Base-by-base conservation (phyloP, 768 basidiomycete species). In the Lentinula edodes region DNA sequence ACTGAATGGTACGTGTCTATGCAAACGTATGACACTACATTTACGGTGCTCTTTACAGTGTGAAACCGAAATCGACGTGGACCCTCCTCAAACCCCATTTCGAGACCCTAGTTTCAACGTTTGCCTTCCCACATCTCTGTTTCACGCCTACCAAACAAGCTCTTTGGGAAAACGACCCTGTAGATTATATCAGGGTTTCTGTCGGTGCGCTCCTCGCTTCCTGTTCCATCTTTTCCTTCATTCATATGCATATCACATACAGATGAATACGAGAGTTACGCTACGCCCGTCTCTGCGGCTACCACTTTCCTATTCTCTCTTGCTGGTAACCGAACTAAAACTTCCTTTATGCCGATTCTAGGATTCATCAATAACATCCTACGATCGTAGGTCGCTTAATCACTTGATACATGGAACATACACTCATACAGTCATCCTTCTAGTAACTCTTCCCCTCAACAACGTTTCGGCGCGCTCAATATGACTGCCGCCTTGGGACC, bases 51-150 rank as follows among this genome's bases (percentile, higher is more conserved):
- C 6, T 56, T 48, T 5, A 9, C 20, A 95, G 93, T 66, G 85
- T 96, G 66, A 95, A 95, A 75, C 94, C 94, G 13, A 93, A 92
- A 69, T 83, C 91, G n/a, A 96, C 92, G 5, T 95, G 93, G 93
- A 75, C 79, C 3, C 80, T 91, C 41, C 82, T 96, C 69, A 94
- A 94, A 72, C 93, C 93, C 20, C 93, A 93, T 67, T 84, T 90
- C 41, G 80, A 90, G 69, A 84, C 75, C 2, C 82, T 95, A 5
- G 83, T 95, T n/a, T 85, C 88, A 8, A 80, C 78, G 41, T 93
- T 94, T 66, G 86, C 90, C 18, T 95, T 94, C 80, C 92, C 94
- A 35, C 89, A 91, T 68, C 81, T 96, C 32, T 89, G 85, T 20
- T 94, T 95, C 76, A 89, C 85, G 28, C 74, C 84, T 12, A 72